These are phyloP conservation scores for Papiliotrema fonsecae DNA, from an alignment of 1,284 basidiomycete genomes.

Conservation along the genomic window DNA sequence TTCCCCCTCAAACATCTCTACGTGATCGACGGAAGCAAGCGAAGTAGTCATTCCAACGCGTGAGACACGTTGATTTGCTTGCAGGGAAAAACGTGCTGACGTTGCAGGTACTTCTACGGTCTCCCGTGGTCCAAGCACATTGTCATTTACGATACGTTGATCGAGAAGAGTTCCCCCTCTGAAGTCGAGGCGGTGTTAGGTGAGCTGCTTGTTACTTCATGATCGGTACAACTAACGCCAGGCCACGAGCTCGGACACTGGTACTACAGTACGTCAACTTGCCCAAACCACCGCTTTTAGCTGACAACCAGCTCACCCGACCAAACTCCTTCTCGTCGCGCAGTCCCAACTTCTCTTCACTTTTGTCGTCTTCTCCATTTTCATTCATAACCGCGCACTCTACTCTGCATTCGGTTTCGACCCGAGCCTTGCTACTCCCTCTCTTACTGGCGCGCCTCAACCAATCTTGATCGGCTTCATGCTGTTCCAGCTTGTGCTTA, in stretches of 20 bases:
- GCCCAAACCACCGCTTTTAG: no score
- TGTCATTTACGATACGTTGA: slow-evolving; percentile 94
- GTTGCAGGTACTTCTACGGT: slow-evolving; percentile 74
- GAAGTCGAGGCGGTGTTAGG: slow-evolving; percentile 10
- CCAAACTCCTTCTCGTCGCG: slow-evolving; percentile 77
- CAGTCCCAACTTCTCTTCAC: slow-evolving; percentile 84
- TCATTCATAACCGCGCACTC: slow-evolving; percentile 74
- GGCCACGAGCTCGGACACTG: slow-evolving; percentile 95
- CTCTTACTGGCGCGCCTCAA: slow-evolving; percentile 53
- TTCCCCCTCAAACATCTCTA: slow-evolving; percentile 95
- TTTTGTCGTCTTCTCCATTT: slow-evolving; percentile 83
- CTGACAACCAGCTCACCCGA: no score
- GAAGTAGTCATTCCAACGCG: slow-evolving; percentile 89
- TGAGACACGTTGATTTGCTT: slow-evolving; percentile 29
- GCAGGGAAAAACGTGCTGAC: not conserved
- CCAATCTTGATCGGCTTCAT: slow-evolving; percentile 86
- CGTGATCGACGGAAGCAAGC: slow-evolving; percentile 94
- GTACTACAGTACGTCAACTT: no score
- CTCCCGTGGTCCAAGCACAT: slow-evolving; percentile 94
- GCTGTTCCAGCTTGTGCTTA: slow-evolving; percentile 79
- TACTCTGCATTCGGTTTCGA: slow-evolving; percentile 80
- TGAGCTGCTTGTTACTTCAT: slow-evolving; percentile 5
- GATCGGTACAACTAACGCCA: slow-evolving; percentile 48
- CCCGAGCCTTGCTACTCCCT: slow-evolving; percentile 54
- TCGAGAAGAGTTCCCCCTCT: slow-evolving; percentile 67